Percentiles rank a stretch among this genome's conserved stretches.
Conservation (phyloP, 164 flowering plant genomes). For the Kingdonia uniflora region DNA sequence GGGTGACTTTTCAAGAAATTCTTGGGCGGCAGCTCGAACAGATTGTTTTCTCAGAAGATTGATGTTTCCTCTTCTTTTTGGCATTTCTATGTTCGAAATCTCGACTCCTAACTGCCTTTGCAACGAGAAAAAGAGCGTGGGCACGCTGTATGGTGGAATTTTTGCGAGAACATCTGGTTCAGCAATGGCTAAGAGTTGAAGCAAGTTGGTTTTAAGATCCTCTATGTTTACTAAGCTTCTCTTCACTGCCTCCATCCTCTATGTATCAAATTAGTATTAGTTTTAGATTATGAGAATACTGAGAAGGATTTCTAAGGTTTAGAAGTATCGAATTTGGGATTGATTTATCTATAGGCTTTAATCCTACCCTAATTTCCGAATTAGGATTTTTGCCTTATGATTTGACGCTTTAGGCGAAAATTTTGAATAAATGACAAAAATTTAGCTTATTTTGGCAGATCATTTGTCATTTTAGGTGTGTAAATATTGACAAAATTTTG, state of each 20-base stretch:
- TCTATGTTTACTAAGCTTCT: slow-evolving; percentile 35
- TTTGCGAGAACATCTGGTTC: slow-evolving; percentile 46
- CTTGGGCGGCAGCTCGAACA: slow-evolving; percentile 66
- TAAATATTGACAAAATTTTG: no score
- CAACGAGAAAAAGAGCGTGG: slow-evolving; percentile 46
- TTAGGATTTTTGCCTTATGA: no score
- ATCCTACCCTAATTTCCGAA: no score
- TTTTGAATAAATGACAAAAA: no score
- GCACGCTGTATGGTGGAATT: slow-evolving; percentile 71
- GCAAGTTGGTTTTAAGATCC: slow-evolving; percentile 33
- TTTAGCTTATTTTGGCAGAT: no score
- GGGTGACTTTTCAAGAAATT: slow-evolving; percentile 82
- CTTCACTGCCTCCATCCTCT: slow-evolving; percentile 38
- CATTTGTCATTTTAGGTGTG: no score
- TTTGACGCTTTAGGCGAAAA: no score
- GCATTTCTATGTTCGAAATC: slow-evolving; percentile 24
- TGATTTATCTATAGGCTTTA: no score
- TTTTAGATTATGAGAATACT: no score
- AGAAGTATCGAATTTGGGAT: no score
- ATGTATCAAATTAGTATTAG: no score
- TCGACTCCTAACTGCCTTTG: slow-evolving; percentile 34
- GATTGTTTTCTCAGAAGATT: slow-evolving; percentile 45
- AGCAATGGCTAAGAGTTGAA: slow-evolving; percentile 32
- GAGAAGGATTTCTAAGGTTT: no score
- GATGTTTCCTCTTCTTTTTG: slow-evolving; percentile 67